phyloP scores from a whole-genome alignment of 306 rosid genomes.

The Vigna radiata region DNA sequence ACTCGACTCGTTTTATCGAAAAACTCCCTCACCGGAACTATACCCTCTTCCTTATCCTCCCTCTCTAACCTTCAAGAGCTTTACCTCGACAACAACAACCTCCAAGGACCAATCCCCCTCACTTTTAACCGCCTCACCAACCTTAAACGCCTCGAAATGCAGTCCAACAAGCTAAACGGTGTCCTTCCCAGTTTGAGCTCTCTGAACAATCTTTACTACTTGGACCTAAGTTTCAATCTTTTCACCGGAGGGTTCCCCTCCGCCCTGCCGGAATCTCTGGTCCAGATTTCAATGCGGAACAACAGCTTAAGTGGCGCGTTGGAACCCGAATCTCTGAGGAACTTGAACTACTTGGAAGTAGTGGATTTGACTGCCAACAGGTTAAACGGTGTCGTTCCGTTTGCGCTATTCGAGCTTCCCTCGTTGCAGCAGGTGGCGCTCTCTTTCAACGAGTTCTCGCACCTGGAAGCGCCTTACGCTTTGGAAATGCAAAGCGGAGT shows the following conservation, averaged over 20 bases:
- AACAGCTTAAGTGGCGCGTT: conserved; percentile 58
- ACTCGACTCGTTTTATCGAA: conserved; percentile 66
- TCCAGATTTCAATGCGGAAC: conserved; percentile 73
- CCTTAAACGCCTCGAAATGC: conserved; percentile 68
- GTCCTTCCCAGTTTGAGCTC: conserved; percentile 56
- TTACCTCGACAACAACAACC: conserved; percentile 68
- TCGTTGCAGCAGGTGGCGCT: conserved; percentile 76
- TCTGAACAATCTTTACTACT: conserved; percentile 52
- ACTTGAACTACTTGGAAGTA: conserved; percentile 56
- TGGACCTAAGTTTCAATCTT: conserved; percentile 65
- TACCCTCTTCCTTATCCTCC: conserved; percentile 60
- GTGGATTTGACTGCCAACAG: conserved; percentile 72
- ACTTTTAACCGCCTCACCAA: conserved; percentile 47
- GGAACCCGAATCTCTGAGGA: conserved; percentile 42
- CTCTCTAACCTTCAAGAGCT: conserved; percentile 68
- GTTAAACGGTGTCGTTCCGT: conserved; percentile 60
- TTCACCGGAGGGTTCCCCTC: conserved; percentile 58
- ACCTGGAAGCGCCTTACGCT: conserved; percentile 50
- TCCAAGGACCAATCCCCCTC: conserved; percentile 61
- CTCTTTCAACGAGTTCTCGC: conserved; percentile 65
- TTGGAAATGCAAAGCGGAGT: conserved; percentile 46
- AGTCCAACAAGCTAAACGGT: conserved; percentile 64
- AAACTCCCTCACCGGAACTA: conserved; percentile 66
- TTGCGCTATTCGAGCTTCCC: conserved; percentile 59
- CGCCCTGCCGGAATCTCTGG: conserved; percentile 55